Percentiles rank a stretch among this genome's conserved stretches.
These are phyloP conservation scores for Penicillium subrubescens DNA, from an alignment of 495 filamentous ascomycete species.

Conservation along the genomic window DNA sequence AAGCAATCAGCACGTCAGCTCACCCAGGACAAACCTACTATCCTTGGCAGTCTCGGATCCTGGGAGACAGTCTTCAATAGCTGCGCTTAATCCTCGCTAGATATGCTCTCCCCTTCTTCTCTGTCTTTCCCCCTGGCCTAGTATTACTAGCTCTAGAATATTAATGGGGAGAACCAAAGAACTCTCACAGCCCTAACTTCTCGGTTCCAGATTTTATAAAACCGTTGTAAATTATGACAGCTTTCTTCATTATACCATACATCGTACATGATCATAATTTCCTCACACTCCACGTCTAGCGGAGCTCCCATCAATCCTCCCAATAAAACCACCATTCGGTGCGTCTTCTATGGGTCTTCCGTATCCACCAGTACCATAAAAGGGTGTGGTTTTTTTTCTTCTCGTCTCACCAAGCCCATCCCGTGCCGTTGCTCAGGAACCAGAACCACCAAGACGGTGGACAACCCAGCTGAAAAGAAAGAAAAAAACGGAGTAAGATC, in stretches of 20 bases:
- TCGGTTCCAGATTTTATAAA: conserved; percentile 1
- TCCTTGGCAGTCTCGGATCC: conserved; percentile 29
- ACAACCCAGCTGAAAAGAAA: conserved; percentile 18
- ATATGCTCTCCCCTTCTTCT: not conserved
- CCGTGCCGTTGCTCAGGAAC: conserved; percentile 24
- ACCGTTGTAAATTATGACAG: not conserved
- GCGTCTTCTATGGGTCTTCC: conserved; percentile 30
- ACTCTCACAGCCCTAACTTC: not conserved
- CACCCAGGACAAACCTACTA: not conserved
- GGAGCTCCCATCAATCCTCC: conserved; percentile 1
- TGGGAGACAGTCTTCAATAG: not conserved
- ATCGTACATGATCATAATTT: conserved; percentile 6
- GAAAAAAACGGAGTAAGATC: conserved; percentile 34
- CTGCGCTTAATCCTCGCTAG: not conserved
- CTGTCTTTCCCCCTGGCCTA: conserved; percentile 11
- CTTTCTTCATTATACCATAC: not conserved
- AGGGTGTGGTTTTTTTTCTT: conserved; percentile 7
- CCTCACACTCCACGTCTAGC: not conserved
- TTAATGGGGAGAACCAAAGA: conserved; percentile 13
- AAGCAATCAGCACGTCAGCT: not conserved
- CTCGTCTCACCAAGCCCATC: conserved; percentile 7
- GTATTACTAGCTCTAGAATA: not conserved
- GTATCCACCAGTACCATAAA: conserved; percentile 18
- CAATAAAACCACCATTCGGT: conserved; percentile 14
- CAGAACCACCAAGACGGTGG: too few relatives aligned